A percentile compares a stretch with the other conserved stretches of the same genome.
Conservation (phyloP, 1,284 basidiomycete genomes). For the Cryptococcus hybrid region DNA sequence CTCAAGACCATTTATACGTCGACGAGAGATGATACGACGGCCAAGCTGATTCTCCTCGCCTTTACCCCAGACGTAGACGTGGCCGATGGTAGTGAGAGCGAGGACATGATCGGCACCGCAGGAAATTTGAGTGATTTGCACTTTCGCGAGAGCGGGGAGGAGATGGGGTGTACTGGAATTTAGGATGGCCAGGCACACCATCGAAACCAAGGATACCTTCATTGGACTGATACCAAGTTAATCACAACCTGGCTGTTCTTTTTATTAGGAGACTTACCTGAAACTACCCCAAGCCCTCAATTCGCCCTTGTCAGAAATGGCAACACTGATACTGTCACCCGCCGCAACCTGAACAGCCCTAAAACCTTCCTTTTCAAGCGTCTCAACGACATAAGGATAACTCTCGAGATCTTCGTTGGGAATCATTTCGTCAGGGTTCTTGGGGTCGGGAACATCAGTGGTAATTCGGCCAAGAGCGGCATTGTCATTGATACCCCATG, state of each 20-base stretch:
- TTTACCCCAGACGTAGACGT: conserved; percentile 74
- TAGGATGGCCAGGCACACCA: conserved; percentile 53
- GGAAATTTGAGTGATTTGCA: conserved; percentile 69
- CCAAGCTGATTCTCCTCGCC: conserved; percentile 76
- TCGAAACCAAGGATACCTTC: conserved; percentile 87
- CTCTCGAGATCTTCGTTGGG: conserved; percentile 77
- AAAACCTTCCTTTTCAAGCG: conserved; percentile 68
- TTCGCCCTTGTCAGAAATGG: conserved; percentile 72
- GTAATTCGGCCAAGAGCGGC: conserved; percentile 85
- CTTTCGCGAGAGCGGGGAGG: conserved; percentile 50
- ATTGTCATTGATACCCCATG: conserved; percentile 89
- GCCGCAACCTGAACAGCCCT: conserved; percentile 77
- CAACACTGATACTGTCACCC: conserved; percentile 81
- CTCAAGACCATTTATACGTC: conserved; percentile 69
- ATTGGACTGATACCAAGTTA: conserved; percentile 52
- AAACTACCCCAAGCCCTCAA: conserved; percentile 90
- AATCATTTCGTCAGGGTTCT: conserved; percentile 58
- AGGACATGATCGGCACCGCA: conserved; percentile 85
- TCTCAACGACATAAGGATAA: conserved; percentile 69
- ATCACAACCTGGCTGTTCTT: neutral
- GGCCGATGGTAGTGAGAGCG: conserved; percentile 77
- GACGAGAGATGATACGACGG: conserved; percentile 75
- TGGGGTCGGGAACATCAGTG: conserved; percentile 61
- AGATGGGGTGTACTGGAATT: conserved; percentile 51
- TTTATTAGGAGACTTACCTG: conserved; percentile 60